These are phyloP conservation scores for Asterella californica DNA, from an alignment of 225 moss, liverwort and hornwort species.

Conservation along the genomic window DNA sequence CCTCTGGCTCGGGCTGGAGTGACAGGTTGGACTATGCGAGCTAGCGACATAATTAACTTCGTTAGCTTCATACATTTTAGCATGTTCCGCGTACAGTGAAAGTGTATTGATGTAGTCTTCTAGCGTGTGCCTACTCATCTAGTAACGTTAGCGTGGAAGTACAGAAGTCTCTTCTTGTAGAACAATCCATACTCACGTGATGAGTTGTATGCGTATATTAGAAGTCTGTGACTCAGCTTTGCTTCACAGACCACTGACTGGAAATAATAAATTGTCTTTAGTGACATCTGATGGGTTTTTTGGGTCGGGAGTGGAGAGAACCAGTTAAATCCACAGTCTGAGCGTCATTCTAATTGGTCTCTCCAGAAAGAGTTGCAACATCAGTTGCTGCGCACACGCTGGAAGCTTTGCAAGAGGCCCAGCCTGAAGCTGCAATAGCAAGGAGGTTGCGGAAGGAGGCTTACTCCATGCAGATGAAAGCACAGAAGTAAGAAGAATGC, in stretches of 20 bases:
- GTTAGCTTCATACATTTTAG: neutral
- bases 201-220: neutral
- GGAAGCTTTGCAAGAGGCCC: constrained; percentile 43
- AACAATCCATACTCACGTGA: neutral
- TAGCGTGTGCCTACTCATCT: neutral
- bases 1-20: constrained; percentile 45
- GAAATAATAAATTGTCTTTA: neutral
- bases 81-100: neutral
- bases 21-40: constrained; percentile 39
- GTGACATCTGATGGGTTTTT: neutral
- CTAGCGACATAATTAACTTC: too few relatives aligned
- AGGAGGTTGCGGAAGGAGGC: constrained; percentile 44
- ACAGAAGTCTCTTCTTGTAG: neutral
- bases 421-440: constrained; percentile 44
- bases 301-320: neutral
- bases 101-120: neutral
- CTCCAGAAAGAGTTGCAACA: constrained; percentile 44
- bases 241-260: neutral
- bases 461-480: constrained; percentile 37
- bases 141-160: neutral
- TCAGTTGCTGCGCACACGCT: constrained; percentile 34
- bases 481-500: constrained; percentile 32
- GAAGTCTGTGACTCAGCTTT: neutral
- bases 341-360: neutral
- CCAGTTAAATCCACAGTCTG: neutral